Conservation (phyloP, 495 filamentous ascomycete genomes). For the Talaromyces borbonicus region DNA sequence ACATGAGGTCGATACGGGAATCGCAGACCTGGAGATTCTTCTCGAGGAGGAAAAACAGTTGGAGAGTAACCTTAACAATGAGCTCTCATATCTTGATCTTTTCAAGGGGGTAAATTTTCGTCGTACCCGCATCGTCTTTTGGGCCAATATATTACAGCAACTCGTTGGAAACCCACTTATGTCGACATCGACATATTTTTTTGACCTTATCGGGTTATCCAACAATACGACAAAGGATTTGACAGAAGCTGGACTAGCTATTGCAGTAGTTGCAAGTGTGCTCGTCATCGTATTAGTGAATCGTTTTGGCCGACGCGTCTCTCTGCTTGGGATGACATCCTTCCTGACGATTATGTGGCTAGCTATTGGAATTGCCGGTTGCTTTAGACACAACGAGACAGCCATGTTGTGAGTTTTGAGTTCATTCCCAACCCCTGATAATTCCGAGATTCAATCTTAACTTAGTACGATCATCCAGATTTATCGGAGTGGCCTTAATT, state of each 20-base stretch:
- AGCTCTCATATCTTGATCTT: slow-evolving; percentile 13
- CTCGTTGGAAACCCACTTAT: slow-evolving; percentile 15
- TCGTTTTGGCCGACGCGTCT: slow-evolving; percentile 11
- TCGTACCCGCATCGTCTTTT: slow-evolving; percentile 21
- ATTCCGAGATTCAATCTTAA: slow-evolving; percentile 13
- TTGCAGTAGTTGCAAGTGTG: slow-evolving; percentile 13
- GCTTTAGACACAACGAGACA: slow-evolving; percentile 10
- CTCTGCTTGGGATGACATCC: slow-evolving; percentile 14
- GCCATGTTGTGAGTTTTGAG: slow-evolving; percentile 13
- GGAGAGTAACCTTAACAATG: neutral
- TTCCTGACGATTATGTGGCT: slow-evolving; percentile 13
- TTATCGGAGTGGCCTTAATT: slow-evolving; percentile 15
- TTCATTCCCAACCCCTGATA: slow-evolving; percentile 10
- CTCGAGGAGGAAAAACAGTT: slow-evolving; percentile 1
- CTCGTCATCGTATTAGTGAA: slow-evolving; percentile 15
- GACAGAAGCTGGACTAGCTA: too few species aligned
- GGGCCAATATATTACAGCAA: slow-evolving; percentile 14
- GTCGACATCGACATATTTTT: slow-evolving; percentile 17
- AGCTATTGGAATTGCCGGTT: slow-evolving; percentile 17
- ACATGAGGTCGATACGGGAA: too few species aligned
- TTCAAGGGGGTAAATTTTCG: slow-evolving; percentile 20
- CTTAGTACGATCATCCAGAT: slow-evolving; percentile 10
- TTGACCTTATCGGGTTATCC: too few species aligned
- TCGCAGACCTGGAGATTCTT: too few species aligned
- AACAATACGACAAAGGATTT: too few species aligned